phyloP scores from a whole-genome alignment of 495 filamentous ascomycete species.

The Tuber magnatum region DNA sequence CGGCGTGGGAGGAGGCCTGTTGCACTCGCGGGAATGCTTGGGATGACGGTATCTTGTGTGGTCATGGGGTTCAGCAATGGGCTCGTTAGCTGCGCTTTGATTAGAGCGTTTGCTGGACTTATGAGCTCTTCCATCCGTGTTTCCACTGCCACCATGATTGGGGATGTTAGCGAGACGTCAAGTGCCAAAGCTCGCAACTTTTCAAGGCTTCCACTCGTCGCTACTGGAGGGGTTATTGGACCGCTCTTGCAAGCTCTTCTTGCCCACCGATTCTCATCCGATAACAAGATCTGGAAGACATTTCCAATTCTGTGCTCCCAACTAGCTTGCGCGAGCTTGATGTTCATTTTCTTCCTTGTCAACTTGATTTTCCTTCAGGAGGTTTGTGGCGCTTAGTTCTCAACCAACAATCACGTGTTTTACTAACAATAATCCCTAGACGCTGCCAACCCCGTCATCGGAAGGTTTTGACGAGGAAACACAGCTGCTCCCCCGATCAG shows the following conservation, averaged over 20 bases:
- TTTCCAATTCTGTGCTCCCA: slow-evolving; percentile 45
- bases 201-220: slow-evolving; percentile 44
- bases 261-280: slow-evolving; percentile 39
- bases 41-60: slow-evolving; percentile 44
- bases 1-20: slow-evolving; percentile 43
- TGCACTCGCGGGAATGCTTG: slow-evolving; percentile 43
- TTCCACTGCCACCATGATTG: slow-evolving; percentile 45
- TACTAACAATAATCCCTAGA: slow-evolving; percentile 30
- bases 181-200: slow-evolving; percentile 44
- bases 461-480: slow-evolving; percentile 24
- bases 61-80: slow-evolving; percentile 46
- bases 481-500: slow-evolving; percentile 30
- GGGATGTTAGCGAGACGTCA: slow-evolving; percentile 43
- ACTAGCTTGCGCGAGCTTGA: slow-evolving; percentile 45
- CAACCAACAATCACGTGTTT: background rate
- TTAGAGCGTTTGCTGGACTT: slow-evolving; percentile 45
- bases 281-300: slow-evolving; percentile 42
- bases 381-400: slow-evolving; percentile 34
- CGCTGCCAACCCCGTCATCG: slow-evolving; percentile 36
- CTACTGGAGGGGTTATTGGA: slow-evolving; percentile 45
- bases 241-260: slow-evolving; percentile 43
- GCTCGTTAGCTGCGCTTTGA: slow-evolving; percentile 42
- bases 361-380: slow-evolving; percentile 44
- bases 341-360: slow-evolving; percentile 43
- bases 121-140: slow-evolving; percentile 45